These are phyloP conservation scores for Pseudognaphalium luteoalbum DNA, from an alignment of 129 eudicot genomes.

Conservation along the genomic window DNA sequence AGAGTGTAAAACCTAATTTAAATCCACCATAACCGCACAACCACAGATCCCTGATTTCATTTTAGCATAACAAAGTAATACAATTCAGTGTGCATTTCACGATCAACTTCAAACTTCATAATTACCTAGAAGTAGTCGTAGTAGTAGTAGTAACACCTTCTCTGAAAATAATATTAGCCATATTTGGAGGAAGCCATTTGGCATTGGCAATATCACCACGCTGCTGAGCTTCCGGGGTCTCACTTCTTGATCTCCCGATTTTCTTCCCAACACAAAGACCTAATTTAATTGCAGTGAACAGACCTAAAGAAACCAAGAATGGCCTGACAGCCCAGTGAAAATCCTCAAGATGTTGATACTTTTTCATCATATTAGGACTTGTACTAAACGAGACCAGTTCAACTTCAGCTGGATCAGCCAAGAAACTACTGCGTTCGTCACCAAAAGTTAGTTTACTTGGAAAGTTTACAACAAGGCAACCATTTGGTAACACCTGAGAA, in stretches of 20 bases:
- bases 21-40: conserved; percentile 12
- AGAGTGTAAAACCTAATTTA: conserved; percentile 12
- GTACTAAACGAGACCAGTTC: conserved; percentile 68
- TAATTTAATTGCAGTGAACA: conserved; percentile 51
- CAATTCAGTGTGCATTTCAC: neutral
- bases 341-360: conserved; percentile 90
- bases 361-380: conserved; percentile 51
- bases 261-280: neutral
- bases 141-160: conserved; percentile 38
- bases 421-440: conserved; percentile 33
- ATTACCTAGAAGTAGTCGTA: conserved; percentile 27
- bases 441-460: conserved; percentile 62
- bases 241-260: neutral
- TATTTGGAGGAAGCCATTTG: conserved; percentile 60
- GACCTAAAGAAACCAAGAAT: conserved; percentile 62
- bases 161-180: conserved; percentile 61
- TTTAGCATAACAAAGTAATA: neutral
- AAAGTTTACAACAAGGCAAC: conserved; percentile 71
- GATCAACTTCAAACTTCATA: conserved; percentile 9
- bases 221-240: neutral
- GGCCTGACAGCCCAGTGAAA: conserved; percentile 99
- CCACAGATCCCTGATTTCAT: conserved; percentile 29
- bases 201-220: conserved; percentile 14
- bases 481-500: conserved; percentile 66
- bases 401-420: conserved; percentile 94